Conservation (phyloP, 1,284 basidiomycete species). For the Papiliotrema flavescens region DNA sequence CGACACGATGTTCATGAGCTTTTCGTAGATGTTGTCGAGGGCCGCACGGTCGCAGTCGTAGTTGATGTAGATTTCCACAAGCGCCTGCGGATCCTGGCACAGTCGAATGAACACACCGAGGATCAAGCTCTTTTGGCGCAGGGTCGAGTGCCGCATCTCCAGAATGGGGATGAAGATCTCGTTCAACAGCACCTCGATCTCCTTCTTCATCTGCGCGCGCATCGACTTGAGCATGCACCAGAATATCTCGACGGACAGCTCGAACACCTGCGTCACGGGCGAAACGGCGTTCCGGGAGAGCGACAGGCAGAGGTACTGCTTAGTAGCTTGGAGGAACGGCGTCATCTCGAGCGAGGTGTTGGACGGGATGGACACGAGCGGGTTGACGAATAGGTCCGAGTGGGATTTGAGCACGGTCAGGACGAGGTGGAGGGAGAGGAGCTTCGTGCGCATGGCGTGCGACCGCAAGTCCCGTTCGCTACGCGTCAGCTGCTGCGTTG, state of each 20-base stretch:
- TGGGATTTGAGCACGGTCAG: conserved; percentile 88
- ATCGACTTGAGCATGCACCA: conserved; percentile 92
- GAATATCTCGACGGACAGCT: conserved; percentile 97
- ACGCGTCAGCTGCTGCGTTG: conserved; percentile 5
- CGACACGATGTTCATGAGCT: conserved; percentile 89
- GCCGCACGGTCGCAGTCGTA: conserved; percentile 94
- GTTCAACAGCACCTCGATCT: conserved; percentile 95
- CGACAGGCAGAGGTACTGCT: conserved; percentile 90
- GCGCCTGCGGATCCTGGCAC: conserved; percentile 89
- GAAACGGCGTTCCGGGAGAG: conserved; percentile 94
- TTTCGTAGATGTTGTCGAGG: conserved; percentile 92
- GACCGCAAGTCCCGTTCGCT: conserved; percentile 91
- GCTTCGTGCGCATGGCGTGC: conserved; percentile 91
- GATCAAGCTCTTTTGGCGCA: conserved; percentile 90
- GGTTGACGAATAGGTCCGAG: conserved; percentile 81
- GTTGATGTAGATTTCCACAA: conserved; percentile 96
- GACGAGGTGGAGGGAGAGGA: conserved; percentile 87
- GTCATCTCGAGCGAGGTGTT: conserved; percentile 79
- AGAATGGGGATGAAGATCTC: conserved; percentile 99
- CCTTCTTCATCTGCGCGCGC: conserved; percentile 98
- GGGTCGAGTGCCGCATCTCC: conserved; percentile 94
- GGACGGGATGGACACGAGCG: conserved; percentile 80
- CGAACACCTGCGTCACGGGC: conserved; percentile 94
- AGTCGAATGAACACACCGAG: conserved; percentile 79
- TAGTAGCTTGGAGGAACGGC: conserved; percentile 84